phyloP scores from a whole-genome alignment of 805 yeast species.

The Yarrowia sp. region DNA sequence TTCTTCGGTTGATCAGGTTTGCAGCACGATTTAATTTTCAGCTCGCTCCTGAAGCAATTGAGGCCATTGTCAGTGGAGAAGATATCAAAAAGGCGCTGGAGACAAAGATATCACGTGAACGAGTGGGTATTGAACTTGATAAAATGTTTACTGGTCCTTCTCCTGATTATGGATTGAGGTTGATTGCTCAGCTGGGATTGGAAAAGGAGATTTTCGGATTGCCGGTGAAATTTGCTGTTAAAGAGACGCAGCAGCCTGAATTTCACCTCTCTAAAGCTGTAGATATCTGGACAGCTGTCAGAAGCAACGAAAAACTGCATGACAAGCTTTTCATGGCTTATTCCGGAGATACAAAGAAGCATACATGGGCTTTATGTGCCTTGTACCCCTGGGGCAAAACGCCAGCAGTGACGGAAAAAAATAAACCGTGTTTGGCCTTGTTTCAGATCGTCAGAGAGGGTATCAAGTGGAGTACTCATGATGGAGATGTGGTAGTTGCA shows the following conservation, averaged over 20 bases:
- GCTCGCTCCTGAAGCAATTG: conserved; percentile 54
- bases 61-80: conserved; percentile 58
- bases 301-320: conserved; percentile 28
- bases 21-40: conserved; percentile 72
- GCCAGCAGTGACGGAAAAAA: conserved; percentile 44
- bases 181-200: conserved; percentile 56
- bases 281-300: conserved; percentile 24
- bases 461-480: conserved; percentile 58
- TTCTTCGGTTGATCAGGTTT: conserved; percentile 79
- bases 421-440: conserved; percentile 43
- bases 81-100: conserved; percentile 58
- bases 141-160: conserved; percentile 68
- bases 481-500: conserved; percentile 51
- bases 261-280: conserved; percentile 24
- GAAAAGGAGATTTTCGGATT: conserved; percentile 57
- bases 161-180: conserved; percentile 60
- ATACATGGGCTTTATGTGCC: conserved; percentile 18
- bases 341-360: neutral
- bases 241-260: neutral
- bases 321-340: neutral
- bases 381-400: conserved; percentile 47
- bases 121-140: conserved; percentile 81
- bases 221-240: conserved; percentile 32
- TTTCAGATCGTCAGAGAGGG: conserved; percentile 64
- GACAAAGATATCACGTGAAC: conserved; percentile 80